Conservation (phyloP, 2,329 filamentous ascomycete species). For the Cytospora piceicola region DNA sequence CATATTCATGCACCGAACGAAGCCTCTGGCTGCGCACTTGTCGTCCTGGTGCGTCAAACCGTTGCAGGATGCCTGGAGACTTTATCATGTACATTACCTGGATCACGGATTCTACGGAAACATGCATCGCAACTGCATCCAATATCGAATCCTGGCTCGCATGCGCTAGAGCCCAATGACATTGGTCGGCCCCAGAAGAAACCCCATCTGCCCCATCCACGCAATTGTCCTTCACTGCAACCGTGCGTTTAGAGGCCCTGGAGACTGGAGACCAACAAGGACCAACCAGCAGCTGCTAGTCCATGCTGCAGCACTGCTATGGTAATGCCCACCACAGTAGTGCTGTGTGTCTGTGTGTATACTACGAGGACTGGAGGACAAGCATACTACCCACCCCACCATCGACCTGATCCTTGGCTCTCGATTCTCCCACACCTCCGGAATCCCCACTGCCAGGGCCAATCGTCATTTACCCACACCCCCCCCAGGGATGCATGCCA, state of each 20-base stretch:
- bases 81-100: neutral
- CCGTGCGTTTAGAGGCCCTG: neutral
- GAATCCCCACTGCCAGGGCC: conserved; percentile 18
- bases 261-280: neutral
- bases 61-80: neutral
- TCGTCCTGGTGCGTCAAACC: conserved; percentile 8
- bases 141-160: conserved; percentile 18
- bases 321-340: neutral
- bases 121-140: conserved; percentile 19
- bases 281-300: conserved; percentile 4
- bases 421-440: conserved; percentile 24
- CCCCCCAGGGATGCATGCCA: conserved; percentile 24
- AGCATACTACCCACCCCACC: conserved; percentile 17
- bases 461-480: conserved; percentile 30
- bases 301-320: neutral
- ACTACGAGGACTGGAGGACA: conserved; percentile 5
- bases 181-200: conserved; percentile 15
- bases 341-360: conserved; percentile 3
- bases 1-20: neutral
- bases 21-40: conserved; percentile 2
- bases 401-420: conserved; percentile 20
- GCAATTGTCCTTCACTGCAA: conserved; percentile 7
- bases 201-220: conserved; percentile 3
- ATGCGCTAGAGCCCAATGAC: conserved; percentile 16
- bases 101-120: conserved; percentile 15